Evolutionary conservation across 2,329 filamentous ascomycete genomes (phyloP), one percentile per base, ranked within the genome.

Genomic region (Pseudovirgaria hyperparasitica): DNA sequence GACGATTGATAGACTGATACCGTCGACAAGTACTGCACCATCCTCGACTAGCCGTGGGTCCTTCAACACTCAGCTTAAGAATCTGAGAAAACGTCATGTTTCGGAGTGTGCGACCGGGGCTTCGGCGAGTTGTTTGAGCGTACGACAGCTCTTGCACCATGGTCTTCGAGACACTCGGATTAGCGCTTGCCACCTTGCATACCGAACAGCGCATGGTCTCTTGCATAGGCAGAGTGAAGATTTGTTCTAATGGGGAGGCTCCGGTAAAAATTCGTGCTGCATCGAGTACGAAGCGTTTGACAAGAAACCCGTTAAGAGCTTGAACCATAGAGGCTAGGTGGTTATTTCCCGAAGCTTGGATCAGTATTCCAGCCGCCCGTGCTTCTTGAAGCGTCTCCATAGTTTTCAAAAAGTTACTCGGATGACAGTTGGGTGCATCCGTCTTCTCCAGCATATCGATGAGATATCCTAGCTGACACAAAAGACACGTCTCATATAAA

Each of bases 361-460:
- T 90, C 1, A 96, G 63, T 5, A 98, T 63, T 3, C 82, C 81
- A 15, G 92, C 58, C 12, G 74, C 79, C 1, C 71, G 54, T 67
- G 74, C 76, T 60, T 86, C 81, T 2, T 82, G 76, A 35, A 85
- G 77, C 37, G 76, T 78, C 48, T 82, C 86, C 31, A 98, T 76
- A 0, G 85, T 82, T 52, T 90, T 92, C 17, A 96, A 62, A 36
- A 98, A 70, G 46, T 98, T 98, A 0, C 87, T 93, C 9, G 90
- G 90, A 49, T 98, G 90, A 40, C 90, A 98, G 33, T 92, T 92
- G 30, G 86, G 79, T 1, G 86, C 87, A 36, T 80, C 79, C 2
- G 90, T 90, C 50, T 96, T 98, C 43, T 96, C 81, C 14, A 98
- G 67, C 90, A 98, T 98, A 48, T 98, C 92, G 42, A 93, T 92